Evolutionary conservation across 2,329 filamentous ascomycete genomes (phyloP), one percentile per base, ranked within the genome.

Genomic region (Penicillium sp.): DNA sequence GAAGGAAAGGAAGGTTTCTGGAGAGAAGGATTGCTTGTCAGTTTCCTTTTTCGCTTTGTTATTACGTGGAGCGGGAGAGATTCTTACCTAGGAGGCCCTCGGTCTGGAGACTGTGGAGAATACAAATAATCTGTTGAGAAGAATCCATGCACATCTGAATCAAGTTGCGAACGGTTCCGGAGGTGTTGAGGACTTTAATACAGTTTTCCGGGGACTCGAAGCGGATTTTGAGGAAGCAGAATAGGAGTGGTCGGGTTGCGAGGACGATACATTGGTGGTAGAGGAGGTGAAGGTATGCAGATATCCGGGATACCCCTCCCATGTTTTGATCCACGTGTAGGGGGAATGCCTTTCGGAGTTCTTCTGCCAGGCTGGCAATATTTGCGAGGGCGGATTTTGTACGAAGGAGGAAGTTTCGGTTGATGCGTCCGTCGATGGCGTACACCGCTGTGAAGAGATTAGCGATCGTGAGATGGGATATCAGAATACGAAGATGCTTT

Each of bases 51-150:
- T 28, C 10, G 24, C 5, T 28, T 28, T 5, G 19, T n/a, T 18
- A 4, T 28, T 13, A 18, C 14, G 23, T 4, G 3, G 13, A 14
- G 14, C n/a, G 10, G 14, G 14, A 10, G n/a, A 33, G 31, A 11
- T 23, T n/a, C 61, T 61, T 67, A 81, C 79, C 79, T 2, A 81
- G 68, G 16, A 82, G 70, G 6, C 74, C 75, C 59, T 82, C 79
- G 11, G 70, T 68, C 59, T 78, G 74, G 21, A 82, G 65, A 33
- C 70, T 73, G 49, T 70, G 70, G 2, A 82, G 73, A 21, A 82
- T 74, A 18, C 59, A 65, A 18, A 79, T 55, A 14, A 77, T 77
- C 33, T 79, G 75, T 29, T 75, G 72, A 3, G 76, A 70, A 2
- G 77, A 77, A 24, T 79, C 77, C 23, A 77, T 62, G 49, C 75